A percentile compares a stretch with the other conserved stretches of the same genome.
phyloP scores from a whole-genome alignment of 1,284 basidiomycete species.

The Filobasidium uniguttulatum region DNA sequence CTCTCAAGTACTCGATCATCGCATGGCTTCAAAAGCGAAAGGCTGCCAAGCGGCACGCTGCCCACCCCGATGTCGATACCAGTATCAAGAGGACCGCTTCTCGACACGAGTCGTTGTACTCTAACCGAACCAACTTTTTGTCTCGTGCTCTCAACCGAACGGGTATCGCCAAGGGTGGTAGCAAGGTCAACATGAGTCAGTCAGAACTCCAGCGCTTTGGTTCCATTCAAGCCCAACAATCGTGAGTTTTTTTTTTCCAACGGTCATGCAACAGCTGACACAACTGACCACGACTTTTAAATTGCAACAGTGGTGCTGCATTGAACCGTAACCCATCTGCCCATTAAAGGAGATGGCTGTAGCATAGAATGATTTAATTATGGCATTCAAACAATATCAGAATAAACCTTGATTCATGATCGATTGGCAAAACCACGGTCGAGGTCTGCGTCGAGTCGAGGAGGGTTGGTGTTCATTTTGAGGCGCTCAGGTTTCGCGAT shows the following conservation, averaged over 20 bases:
- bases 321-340: not conserved
- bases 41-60: constrained; percentile 40
- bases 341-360: too few species aligned
- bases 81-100: constrained; percentile 67
- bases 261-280: constrained; percentile 14
- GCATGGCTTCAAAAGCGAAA: constrained; percentile 62
- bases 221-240: constrained; percentile 37
- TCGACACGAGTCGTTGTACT: constrained; percentile 85
- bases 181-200: constrained; percentile 38
- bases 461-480: too few species aligned
- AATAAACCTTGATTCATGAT: too few species aligned
- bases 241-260: constrained; percentile 34
- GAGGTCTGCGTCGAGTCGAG: too few species aligned
- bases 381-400: too few species aligned
- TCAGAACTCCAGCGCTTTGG: constrained; percentile 40
- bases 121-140: constrained; percentile 37
- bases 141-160: constrained; percentile 27
- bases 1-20: constrained; percentile 84
- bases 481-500: too few species aligned
- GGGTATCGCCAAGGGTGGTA: constrained; percentile 30
- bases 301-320: not conserved
- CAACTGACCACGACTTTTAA: not conserved
- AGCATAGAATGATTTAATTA: too few species aligned
- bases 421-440: too few species aligned
- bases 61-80: constrained; percentile 39